Base-by-base conservation (phyloP, 768 basidiomycete species). In the Tubosaeta sp. region DNA sequence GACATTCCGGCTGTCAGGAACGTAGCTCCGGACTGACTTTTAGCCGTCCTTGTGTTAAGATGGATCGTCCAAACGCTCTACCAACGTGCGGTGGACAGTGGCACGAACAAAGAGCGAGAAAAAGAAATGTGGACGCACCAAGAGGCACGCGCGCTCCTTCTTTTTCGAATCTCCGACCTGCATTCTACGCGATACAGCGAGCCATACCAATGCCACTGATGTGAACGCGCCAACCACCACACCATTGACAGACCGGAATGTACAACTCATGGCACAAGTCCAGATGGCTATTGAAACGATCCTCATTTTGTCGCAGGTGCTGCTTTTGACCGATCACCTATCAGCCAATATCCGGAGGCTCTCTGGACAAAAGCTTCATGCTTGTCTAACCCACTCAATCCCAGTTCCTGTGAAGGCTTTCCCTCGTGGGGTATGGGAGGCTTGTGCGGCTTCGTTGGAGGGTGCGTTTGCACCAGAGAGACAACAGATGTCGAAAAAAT, bases 261-360 rank as follows among this genome's bases (percentile, higher is more conserved):
- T 89, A 38, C 88, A 90, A 58, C 73, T 90, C 14, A 71, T 74
- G 45, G 86, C 87, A 0, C 88, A 92, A 57, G 60, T 79, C 12
- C 66, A 82, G 4, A 73, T 76, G 61, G 77, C 85, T 5, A 58
- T 83, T 6, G 84, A 87, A 52, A 73, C 75, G 30, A 72, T 88
- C 39, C 77, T 79, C 24, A 74, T 80, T 40, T 71, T 92, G 16
- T 72, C 79, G 0, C 81, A 90, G 57, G 74, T 79, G 13, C 67
- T 91, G 34, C 71, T 88, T 9, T 69, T 92, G 41, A 63, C 73
- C 4, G 67, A 78, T 24, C 66, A 67, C 1, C 66, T 81, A 11
- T 76, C 79, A 7, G 71, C 70, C 46, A 70, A 75, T 38, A 73
- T 73, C 14, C 72, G 74, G 41, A 55, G 60, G 0, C 78, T 89